Evolutionary conservation across 2,329 filamentous ascomycete genomes (phyloP).

Genomic region (Trichoderma aggressivum): DNA sequence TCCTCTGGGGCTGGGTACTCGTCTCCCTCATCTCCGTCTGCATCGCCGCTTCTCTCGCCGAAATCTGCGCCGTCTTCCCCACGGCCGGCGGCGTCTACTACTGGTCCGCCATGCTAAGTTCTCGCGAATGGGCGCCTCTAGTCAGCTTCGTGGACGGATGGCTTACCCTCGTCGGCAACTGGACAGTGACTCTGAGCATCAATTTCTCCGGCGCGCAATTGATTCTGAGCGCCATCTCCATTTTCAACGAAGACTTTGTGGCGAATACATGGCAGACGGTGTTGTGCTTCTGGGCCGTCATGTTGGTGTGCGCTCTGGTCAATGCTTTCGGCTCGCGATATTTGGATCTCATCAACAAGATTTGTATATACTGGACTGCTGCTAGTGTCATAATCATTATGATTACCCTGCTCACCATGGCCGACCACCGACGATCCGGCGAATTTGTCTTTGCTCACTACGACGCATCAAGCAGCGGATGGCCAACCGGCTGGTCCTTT

Average conservation of each 20-base stretch:
- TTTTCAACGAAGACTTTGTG: slow-evolving; percentile 60
- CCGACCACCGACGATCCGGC: slow-evolving; percentile 60
- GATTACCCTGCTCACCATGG: slow-evolving; percentile 64
- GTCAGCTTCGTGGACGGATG: slow-evolving; percentile 71
- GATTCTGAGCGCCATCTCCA: slow-evolving; percentile 63
- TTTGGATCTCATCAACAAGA: slow-evolving; percentile 65
- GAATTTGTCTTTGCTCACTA: slow-evolving; percentile 67
- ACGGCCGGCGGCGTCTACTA: slow-evolving; percentile 65
- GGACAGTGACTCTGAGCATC: slow-evolving; percentile 65
- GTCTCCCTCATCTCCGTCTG: slow-evolving; percentile 68
- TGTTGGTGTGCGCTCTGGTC: slow-evolving; percentile 59
- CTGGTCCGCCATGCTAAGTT: slow-evolving; percentile 67
- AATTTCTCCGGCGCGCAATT: slow-evolving; percentile 69
- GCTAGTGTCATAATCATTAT: slow-evolving; percentile 66
- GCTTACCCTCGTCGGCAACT: slow-evolving; percentile 71
- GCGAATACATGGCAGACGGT: slow-evolving; percentile 69
- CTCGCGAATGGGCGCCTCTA: slow-evolving; percentile 57
- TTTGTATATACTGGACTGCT: slow-evolving; percentile 71
- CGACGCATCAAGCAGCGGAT: slow-evolving; percentile 65
- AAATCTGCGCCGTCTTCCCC: slow-evolving; percentile 67
- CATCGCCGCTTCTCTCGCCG: slow-evolving; percentile 67
- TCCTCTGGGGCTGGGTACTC: slow-evolving; percentile 67
- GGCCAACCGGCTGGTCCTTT: slow-evolving; percentile 63
- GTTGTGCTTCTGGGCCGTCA: slow-evolving; percentile 68
- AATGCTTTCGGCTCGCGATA: slow-evolving; percentile 61